Evolutionary conservation across 208 protist species (phyloP).

Genomic region (Acanthamoeba healyi): DNA sequence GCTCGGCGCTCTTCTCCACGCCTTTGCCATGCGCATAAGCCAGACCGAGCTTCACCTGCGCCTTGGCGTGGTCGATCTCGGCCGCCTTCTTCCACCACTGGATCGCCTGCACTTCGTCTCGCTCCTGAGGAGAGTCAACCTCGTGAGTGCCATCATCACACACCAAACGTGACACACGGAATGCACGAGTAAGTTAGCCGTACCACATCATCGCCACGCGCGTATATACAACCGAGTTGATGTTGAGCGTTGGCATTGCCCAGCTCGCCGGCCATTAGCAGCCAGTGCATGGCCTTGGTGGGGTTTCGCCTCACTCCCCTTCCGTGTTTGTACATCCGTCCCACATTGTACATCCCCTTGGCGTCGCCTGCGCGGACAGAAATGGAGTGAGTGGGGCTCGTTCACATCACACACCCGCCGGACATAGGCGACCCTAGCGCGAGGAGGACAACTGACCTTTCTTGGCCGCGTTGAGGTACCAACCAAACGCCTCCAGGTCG

Average conservation of each 20-base stretch:
- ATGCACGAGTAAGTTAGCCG: not conserved
- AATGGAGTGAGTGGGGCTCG: too few species aligned
- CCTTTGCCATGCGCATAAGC: slow-evolving; percentile 23
- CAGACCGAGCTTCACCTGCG: slow-evolving; percentile 8
- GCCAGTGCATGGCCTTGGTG: slow-evolving; percentile 43
- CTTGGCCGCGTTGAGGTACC: slow-evolving; percentile 69
- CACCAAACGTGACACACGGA: too few species aligned
- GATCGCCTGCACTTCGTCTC: slow-evolving; percentile 22
- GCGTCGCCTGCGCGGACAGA: not conserved
- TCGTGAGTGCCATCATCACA: too few species aligned
- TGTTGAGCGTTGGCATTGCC: slow-evolving; percentile 46
- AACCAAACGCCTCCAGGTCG: slow-evolving; percentile 52
- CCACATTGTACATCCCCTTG: slow-evolving; percentile 59
- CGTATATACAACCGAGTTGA: slow-evolving; percentile 36
- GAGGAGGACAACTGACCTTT: not conserved
- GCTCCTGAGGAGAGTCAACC: not conserved
- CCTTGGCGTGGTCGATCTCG: slow-evolving; percentile 23
- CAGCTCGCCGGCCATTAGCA: slow-evolving; percentile 60
- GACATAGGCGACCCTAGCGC: not conserved
- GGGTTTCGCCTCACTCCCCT: slow-evolving; percentile 15
- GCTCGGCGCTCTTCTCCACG: not conserved
- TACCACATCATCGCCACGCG: slow-evolving; percentile 21
- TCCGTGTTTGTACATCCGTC: slow-evolving; percentile 53
- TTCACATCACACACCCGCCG: too few species aligned
- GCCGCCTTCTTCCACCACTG: slow-evolving; percentile 49